Conservation (phyloP, 1,139 yeast species). For the Meyerozyma guilliermondii region DNA sequence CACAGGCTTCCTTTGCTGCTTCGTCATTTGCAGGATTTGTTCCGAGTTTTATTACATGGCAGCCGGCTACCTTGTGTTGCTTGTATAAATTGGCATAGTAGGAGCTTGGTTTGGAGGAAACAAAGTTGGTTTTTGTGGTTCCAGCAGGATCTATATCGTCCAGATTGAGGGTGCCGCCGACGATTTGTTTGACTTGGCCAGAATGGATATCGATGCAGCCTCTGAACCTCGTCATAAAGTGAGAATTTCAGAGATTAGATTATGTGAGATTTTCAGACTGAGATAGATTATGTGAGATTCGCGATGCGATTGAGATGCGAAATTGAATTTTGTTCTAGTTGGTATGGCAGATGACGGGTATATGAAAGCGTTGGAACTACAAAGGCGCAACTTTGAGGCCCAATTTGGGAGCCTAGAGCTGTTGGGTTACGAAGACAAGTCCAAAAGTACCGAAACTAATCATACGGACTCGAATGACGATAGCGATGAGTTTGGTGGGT, state of each 20-base stretch:
- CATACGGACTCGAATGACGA: not conserved
- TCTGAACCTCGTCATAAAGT: slow-evolving; percentile 73
- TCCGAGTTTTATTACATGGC: slow-evolving; percentile 92
- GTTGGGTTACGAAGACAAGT: slow-evolving; percentile 55
- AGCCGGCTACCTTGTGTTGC: slow-evolving; percentile 54
- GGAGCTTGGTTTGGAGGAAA: slow-evolving; percentile 69
- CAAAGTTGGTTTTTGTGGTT: slow-evolving; percentile 70
- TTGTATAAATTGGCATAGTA: slow-evolving; percentile 74
- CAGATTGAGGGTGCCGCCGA: slow-evolving; percentile 77
- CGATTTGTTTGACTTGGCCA: slow-evolving; percentile 94
- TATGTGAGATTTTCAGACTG: too few species aligned
- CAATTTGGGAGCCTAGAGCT: slow-evolving; percentile 63
- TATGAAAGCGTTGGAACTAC: slow-evolving; percentile 46
- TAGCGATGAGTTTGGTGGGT: slow-evolving; percentile 8
- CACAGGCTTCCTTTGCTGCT: slow-evolving; percentile 75
- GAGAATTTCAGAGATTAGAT: too few species aligned
- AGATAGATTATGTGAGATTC: not conserved
- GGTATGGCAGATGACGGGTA: slow-evolving; percentile 36
- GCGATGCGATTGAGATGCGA: not conserved
- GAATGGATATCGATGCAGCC: slow-evolving; percentile 95
- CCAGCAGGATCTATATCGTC: slow-evolving; percentile 34
- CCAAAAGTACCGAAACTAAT: slow-evolving; percentile 18
- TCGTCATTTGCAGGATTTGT: slow-evolving; percentile 66
- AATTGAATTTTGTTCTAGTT: not conserved
- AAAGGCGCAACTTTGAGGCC: slow-evolving; percentile 58